Base-by-base conservation (phyloP, 2,329 filamentous ascomycete species). In the Fusarium siculi region DNA sequence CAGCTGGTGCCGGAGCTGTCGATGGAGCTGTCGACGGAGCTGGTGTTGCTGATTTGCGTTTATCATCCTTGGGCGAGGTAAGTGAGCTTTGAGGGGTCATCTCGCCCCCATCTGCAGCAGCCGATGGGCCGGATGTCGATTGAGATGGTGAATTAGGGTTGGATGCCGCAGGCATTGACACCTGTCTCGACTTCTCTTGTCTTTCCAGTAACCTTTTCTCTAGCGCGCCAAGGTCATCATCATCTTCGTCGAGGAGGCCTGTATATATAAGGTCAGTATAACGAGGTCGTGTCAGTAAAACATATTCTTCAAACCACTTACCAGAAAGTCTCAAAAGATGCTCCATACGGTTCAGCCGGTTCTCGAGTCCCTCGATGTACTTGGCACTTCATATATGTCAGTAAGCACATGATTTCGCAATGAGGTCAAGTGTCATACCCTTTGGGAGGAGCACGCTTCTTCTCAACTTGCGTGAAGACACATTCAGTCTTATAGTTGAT, bases 401-500 rank as follows among this genome's bases (percentile, higher is more conserved):
- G 73, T 57, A 66, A 57, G 42, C 16, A 36, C 39, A 57, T 46
- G 36, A n/a, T 23, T 32, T 32, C 18, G 15, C 32, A 30, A 19
- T n/a, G 7, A 30, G 30, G 30, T 19, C 36, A 42, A 40, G 54
- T 37, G 36, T 4, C 59, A 89, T 88, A 97, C 95, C 96, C 96
- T 87, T 98, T 99, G 2, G 96, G 96, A 59, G 96, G 96, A 82
- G 93, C 96, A 66, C 96, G 90, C 88, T 99, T 99, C 91, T 99
- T 99, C 85, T 99, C 96, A 42, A 98, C 95, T 81, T 97, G 95
- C 2, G 96, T 98, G 80, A 98, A 98, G 76, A 97, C 90, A 82
- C 96, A 99, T 78, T 97, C 95, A 9, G 95, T 98, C 87, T 98
- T 98, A 87, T 98, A 98, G 82, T 98, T 98, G 81, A 93, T 93